Base-by-base conservation (phyloP, 2,329 filamentous ascomycete genomes). In the Verticillium nubilum region DNA sequence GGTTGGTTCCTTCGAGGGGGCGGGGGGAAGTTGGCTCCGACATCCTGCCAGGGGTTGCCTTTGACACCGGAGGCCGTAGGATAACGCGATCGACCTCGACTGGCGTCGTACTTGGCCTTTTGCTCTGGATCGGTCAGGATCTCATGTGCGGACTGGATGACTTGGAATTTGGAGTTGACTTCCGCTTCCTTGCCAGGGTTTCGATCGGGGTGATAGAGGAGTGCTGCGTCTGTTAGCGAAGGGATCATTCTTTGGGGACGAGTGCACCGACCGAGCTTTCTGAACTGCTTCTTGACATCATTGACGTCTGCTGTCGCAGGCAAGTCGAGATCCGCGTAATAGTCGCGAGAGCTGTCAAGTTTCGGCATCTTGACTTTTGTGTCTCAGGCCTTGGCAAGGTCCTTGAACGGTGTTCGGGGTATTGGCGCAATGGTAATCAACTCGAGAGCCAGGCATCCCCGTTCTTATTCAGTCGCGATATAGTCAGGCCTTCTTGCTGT, bases 141-240 rank as follows among this genome's bases (percentile, higher is more conserved):
- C 71, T 97, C 92, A 69, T 96, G 88, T 25, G 92, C 92, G 4
- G 89, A 86, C 73, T 96, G 91, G 55, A 97, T 96, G 56, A 88
- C 84, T 72, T 96, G 90, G 69, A 97, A 97, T 69, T 91, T 90
- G 31, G 88, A 81, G 65, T 90, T 91, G 69, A 89, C 89, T 69
- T 94, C 91, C 60, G 84, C 76, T 74, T 96, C 92, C 68, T 85
- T 86, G 57, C 92, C 92, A 12, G 89, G 91, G 69, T 97, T 96
- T 61, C 92, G 88, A 72, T 97, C 92, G 7, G 92, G 92, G 69
- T 97, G 92, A 68, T 90, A 96, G 72, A 90, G 90, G 54, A 96
- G 79, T 54, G 92, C 92, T 92, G 60, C 26, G 12, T 25, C 29
- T 5, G 65, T 76, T 64, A 73, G 69, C 53, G 62, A n/a, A 56